Percentiles rank a stretch among this genome's conserved stretches.
Evolutionary conservation across 2,329 filamentous ascomycete genomes (phyloP).

Genomic region (Trichoderma sp.): DNA sequence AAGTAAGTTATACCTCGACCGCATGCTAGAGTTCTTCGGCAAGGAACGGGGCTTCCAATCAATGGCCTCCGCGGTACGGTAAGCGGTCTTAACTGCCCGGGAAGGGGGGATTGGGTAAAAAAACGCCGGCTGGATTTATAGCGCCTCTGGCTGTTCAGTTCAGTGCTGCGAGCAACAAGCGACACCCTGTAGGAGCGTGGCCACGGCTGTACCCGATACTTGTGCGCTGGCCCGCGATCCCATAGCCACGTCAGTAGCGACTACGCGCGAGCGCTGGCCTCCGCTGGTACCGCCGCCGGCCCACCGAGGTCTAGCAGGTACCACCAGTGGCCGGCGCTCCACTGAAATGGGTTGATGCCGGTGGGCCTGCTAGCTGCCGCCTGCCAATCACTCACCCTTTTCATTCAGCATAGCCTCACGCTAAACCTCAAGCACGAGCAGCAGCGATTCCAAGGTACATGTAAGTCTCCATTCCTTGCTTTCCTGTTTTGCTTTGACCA

Average conservation of each 20-base stretch:
- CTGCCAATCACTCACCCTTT: slow-evolving; percentile 20
- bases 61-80: background rate
- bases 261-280: background rate
- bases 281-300: background rate
- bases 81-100: background rate
- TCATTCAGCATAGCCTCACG: slow-evolving; percentile 22
- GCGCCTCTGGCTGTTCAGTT: background rate
- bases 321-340: slow-evolving; percentile 1
- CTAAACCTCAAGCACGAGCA: background rate
- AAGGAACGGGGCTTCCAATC: background rate
- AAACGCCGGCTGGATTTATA: background rate
- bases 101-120: background rate
- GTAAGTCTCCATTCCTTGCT: background rate
- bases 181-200: background rate
- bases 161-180: background rate
- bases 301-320: slow-evolving; percentile 2
- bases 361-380: background rate
- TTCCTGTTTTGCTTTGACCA: background rate
- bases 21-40: background rate
- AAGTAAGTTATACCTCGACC: background rate
- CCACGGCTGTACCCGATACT: background rate
- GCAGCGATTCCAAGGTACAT: background rate
- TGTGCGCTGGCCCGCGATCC: background rate
- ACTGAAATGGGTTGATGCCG: slow-evolving; percentile 16
- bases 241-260: background rate